A percentile compares a stretch with the other conserved stretches of the same genome.
Evolutionary conservation across 768 basidiomycete species (phyloP).

Genomic region (Suillus placidus): DNA sequence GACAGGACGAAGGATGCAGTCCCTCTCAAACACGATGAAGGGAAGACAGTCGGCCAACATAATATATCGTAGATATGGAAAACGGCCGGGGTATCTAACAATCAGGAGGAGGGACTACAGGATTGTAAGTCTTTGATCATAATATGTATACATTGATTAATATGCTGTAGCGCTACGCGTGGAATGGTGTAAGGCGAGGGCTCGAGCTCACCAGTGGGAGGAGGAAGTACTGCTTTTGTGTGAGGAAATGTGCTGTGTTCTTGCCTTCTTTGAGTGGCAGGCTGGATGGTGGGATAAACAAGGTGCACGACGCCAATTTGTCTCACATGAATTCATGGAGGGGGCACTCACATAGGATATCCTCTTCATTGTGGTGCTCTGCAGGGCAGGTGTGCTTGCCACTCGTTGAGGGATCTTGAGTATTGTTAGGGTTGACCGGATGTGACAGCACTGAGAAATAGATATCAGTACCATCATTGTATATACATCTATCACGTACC

Average conservation of each 20-base stretch:
- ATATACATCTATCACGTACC: too few relatives aligned
- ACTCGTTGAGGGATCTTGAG: too few relatives aligned
- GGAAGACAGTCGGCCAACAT: neutral
- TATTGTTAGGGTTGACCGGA: too few relatives aligned
- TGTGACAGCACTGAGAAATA: too few relatives aligned
- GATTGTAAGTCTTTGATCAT: neutral
- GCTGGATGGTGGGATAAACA: neutral
- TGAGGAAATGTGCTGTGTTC: neutral
- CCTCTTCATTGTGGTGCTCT: too few relatives aligned
- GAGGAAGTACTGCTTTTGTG: neutral
- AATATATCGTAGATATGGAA: constrained; percentile 5
- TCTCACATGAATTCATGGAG: neutral
- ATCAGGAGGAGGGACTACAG: neutral
- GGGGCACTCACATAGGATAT: neutral
- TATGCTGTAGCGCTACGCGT: neutral
- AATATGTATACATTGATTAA: neutral
- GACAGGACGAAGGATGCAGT: neutral
- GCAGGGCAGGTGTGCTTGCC: too few relatives aligned
- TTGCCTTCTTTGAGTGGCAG: constrained; percentile 4
- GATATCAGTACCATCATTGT: too few relatives aligned
- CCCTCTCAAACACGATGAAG: neutral
- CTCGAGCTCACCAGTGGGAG: neutral
- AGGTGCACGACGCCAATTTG: neutral
- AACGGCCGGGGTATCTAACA: neutral
- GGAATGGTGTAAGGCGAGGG: neutral